Conservation (phyloP, 2,329 filamentous ascomycete genomes). For the Epichloe sibirici region DNA sequence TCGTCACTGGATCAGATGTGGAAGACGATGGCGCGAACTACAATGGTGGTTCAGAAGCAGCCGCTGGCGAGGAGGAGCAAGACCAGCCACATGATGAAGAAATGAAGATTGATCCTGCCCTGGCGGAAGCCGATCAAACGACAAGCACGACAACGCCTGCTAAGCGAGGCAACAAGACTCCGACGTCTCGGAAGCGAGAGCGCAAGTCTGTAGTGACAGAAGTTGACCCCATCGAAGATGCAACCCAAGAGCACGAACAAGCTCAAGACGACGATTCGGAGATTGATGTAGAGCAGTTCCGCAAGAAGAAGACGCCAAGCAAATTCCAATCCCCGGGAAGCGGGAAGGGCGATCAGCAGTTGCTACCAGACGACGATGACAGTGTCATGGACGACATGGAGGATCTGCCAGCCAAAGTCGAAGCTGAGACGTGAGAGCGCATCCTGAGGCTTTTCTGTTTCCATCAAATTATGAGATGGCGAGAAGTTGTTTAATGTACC, state of each 20-base stretch:
- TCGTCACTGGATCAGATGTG: constrained; percentile 18
- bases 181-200: constrained; percentile 12
- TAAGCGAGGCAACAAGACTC: constrained; percentile 14
- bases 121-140: constrained; percentile 10
- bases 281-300: constrained; percentile 14
- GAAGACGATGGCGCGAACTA: constrained; percentile 11
- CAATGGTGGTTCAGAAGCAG: constrained; percentile 9
- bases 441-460: not conserved
- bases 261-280: constrained; percentile 13
- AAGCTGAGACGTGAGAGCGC: not conserved
- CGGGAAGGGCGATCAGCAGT: constrained; percentile 5
- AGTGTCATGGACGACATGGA: constrained; percentile 33
- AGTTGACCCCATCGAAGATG: constrained; percentile 22
- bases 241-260: constrained; percentile 7
- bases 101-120: constrained; percentile 22
- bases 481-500: not conserved
- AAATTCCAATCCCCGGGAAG: constrained; percentile 14
- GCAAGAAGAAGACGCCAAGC: constrained; percentile 17
- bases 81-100: constrained; percentile 12
- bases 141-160: constrained; percentile 16
- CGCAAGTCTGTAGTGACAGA: constrained; percentile 13
- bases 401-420: constrained; percentile 23
- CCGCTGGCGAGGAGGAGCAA: not conserved
- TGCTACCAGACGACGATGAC: constrained; percentile 14
- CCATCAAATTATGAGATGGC: too few relatives aligned